A percentile compares a stretch with the other conserved stretches of the same genome.
These are phyloP conservation scores for Neurospora intermedia DNA, from an alignment of 495 filamentous ascomycete genomes.

Conservation along the genomic window DNA sequence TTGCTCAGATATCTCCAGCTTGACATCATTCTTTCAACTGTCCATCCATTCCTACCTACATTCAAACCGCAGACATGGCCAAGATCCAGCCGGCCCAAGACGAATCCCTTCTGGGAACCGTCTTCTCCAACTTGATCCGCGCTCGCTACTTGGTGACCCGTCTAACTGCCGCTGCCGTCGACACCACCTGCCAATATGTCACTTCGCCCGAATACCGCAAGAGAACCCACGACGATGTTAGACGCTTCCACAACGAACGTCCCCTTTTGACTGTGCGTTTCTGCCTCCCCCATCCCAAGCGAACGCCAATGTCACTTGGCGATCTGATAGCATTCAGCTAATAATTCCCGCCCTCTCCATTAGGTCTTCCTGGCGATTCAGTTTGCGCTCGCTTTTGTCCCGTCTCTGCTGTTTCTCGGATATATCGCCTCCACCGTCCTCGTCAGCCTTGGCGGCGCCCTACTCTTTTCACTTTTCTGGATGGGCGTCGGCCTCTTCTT, in stretches of 20 bases:
- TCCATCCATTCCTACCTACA: not conserved
- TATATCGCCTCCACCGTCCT: slow-evolving; percentile 45
- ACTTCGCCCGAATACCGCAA: not conserved
- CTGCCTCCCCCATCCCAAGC: not conserved
- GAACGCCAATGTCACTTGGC: not conserved
- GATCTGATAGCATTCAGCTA: not conserved
- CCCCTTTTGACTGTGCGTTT: not conserved
- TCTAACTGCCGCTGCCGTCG: not conserved
- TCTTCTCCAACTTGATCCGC: not conserved
- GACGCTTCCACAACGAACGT: not conserved
- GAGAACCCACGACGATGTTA: not conserved
- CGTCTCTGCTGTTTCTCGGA: slow-evolving; percentile 49
- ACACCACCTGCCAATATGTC: not conserved
- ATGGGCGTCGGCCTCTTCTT: slow-evolving; percentile 51
- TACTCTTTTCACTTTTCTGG: slow-evolving; percentile 53
- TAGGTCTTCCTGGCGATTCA: not conserved
- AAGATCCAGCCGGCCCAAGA: not conserved
- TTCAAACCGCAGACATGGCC: not conserved
- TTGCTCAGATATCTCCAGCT: not conserved
- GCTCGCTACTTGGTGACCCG: not conserved
- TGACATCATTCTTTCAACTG: not conserved
- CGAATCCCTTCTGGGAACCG: not conserved
- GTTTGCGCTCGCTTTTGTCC: slow-evolving; percentile 22
- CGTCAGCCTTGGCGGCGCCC: slow-evolving; percentile 42
- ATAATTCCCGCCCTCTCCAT: not conserved